phyloP scores from a whole-genome alignment of 768 basidiomycete genomes.

The Xerocomellus dryophilus region DNA sequence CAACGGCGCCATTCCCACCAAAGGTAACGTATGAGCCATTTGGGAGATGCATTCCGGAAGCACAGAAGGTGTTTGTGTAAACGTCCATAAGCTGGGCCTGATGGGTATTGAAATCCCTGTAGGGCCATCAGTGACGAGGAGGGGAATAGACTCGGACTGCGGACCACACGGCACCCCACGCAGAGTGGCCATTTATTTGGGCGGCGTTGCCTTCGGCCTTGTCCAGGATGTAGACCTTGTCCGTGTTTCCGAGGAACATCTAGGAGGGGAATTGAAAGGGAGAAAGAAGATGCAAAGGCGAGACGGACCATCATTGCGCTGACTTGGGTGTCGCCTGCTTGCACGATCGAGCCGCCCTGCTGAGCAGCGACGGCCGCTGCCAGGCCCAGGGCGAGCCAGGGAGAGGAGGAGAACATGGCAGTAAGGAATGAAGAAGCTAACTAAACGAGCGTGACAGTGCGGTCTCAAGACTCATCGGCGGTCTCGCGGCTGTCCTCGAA shows the following conservation, averaged over 20 bases:
- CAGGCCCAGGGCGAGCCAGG: slow-evolving; percentile 46
- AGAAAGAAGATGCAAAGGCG: not conserved
- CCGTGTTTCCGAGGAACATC: slow-evolving; percentile 78
- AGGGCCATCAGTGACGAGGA: not conserved
- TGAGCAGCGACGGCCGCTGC: slow-evolving; percentile 32
- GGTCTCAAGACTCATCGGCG: too few relatives aligned
- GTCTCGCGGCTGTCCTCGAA: not conserved
- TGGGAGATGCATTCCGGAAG: slow-evolving; percentile 78
- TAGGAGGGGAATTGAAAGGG: slow-evolving; percentile 23
- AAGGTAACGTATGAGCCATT: slow-evolving; percentile 74
- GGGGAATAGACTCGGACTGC: not conserved
- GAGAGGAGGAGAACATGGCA: slow-evolving; percentile 32
- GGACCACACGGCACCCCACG: slow-evolving; percentile 71
- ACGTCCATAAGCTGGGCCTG: slow-evolving; percentile 35
- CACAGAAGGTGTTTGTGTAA: slow-evolving; percentile 71
- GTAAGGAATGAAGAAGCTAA: slow-evolving; percentile 6
- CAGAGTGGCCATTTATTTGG: slow-evolving; percentile 64
- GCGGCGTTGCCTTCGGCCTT: slow-evolving; percentile 79
- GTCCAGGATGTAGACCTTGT: slow-evolving; percentile 89
- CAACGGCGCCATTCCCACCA: slow-evolving; percentile 76
- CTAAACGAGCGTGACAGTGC: slow-evolving; percentile 14
- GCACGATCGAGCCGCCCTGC: slow-evolving; percentile 20
- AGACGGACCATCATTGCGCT: slow-evolving; percentile 53
- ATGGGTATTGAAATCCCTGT: slow-evolving; percentile 25
- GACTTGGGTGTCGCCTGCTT: slow-evolving; percentile 39